A percentile compares a stretch with the other conserved stretches of the same genome.
Evolutionary conservation across 2,329 filamentous ascomycete species (phyloP).

Genomic region (Cladobotryum mycophilum): DNA sequence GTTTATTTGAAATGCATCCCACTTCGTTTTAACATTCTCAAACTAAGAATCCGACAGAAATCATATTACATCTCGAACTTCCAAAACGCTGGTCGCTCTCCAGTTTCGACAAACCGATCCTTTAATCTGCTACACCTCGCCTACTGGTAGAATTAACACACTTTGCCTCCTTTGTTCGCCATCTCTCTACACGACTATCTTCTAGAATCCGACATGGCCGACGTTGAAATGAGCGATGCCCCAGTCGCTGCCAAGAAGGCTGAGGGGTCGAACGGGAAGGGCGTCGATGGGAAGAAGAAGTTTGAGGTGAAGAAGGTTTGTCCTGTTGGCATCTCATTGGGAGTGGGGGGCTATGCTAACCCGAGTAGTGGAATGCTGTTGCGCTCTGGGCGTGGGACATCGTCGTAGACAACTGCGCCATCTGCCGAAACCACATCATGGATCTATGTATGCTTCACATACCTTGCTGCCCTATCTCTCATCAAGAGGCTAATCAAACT

Average conservation of each 20-base stretch:
- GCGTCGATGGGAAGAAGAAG: conserved; percentile 72
- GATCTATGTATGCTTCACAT: conserved; percentile 69
- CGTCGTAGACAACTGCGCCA: conserved; percentile 98
- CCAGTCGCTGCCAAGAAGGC: conserved; percentile 53
- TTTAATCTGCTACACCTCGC: too few species aligned
- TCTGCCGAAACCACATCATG: conserved; percentile 99
- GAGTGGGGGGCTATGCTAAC: conserved; percentile 5
- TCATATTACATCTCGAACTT: too few species aligned
- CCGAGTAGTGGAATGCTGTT: conserved; percentile 86
- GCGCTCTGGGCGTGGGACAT: conserved; percentile 99
- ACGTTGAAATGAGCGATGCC: conserved; percentile 94
- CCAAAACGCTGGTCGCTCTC: too few species aligned
- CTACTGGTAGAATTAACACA: neutral
- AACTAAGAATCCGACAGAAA: too few species aligned
- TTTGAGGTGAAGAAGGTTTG: conserved; percentile 98
- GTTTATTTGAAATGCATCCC: too few species aligned
- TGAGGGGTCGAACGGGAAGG: conserved; percentile 43
- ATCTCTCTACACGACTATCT: neutral
- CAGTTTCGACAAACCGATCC: too few species aligned
- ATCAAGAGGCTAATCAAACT: neutral
- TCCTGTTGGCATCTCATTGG: neutral
- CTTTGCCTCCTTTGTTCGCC: neutral
- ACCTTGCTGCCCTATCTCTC: neutral
- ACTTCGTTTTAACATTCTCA: too few species aligned
- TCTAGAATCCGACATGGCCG: conserved; percentile 61